Conservation (phyloP, 306 rosid genomes). For the Rosa lucieae region DNA sequence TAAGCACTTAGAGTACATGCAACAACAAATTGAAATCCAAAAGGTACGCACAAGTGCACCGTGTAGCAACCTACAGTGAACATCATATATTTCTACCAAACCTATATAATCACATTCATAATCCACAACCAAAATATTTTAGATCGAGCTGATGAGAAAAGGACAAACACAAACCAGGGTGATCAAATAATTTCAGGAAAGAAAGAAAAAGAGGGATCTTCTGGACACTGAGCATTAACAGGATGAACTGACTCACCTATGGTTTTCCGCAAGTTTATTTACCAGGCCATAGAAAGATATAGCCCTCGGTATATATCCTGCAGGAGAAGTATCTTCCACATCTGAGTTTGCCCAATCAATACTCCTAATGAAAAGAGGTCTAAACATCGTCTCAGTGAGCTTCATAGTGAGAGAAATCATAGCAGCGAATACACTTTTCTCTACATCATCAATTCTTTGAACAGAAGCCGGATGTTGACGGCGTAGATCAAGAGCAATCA, state of each 20-base stretch:
- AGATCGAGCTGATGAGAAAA: not conserved
- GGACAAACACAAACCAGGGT: not conserved
- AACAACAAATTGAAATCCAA: not conserved
- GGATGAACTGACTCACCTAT: conserved; percentile 57
- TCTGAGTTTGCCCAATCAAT: conserved; percentile 89
- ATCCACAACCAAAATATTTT: not conserved
- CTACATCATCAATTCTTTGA: conserved; percentile 59
- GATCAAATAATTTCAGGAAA: not conserved
- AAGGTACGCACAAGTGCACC: not conserved
- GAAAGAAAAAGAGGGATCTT: not conserved
- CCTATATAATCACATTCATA: not conserved
- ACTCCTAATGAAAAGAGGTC: conserved; percentile 76
- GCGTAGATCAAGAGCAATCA: conserved; percentile 85
- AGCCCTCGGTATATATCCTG: conserved; percentile 59
- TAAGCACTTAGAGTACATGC: not conserved
- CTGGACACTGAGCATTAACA: not conserved
- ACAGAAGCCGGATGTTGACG: conserved; percentile 58
- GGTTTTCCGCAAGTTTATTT: conserved; percentile 74
- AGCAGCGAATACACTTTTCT: conserved; percentile 57
- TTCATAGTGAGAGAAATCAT: conserved; percentile 64
- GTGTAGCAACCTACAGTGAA: not conserved
- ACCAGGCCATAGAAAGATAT: conserved; percentile 83
- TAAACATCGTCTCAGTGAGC: conserved; percentile 91
- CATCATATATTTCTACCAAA: not conserved
- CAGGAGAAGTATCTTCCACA: conserved; percentile 42